Base-by-base conservation (phyloP, 495 filamentous ascomycete species). In the Mycothermus thermophilus region DNA sequence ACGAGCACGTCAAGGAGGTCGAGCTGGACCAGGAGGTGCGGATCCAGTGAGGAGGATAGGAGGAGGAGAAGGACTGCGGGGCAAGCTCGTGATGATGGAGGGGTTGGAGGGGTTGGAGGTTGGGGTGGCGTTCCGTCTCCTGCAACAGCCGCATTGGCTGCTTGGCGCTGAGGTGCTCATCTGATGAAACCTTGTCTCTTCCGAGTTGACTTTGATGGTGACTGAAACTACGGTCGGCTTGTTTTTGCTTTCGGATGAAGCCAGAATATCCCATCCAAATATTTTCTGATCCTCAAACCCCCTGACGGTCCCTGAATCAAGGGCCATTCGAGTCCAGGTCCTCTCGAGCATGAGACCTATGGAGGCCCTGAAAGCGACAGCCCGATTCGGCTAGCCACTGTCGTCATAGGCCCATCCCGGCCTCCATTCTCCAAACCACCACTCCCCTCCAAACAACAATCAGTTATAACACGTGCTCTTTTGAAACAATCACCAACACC, bases 1-100 rank as follows among this genome's bases (percentile, higher is more conserved):
- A 74, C 57, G 72, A 81, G 11, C 67, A 85, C 38, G 64, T 93
- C 50, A 67, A 82, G 34, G 50, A 20, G 23, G 77, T 93, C 20
- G 88, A 96, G 64, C 38, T 53, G 42, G 83, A 94, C 54, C 54
- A 58, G 5, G 72, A 74, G 42, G 72, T 92, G 12, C 73, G 42
- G 41, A 92, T 72, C 10, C 80, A 90, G 66, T 86, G 72, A 5
- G 33, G 21, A 3, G 19, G 30, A 18, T 14, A 31, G 18, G 17
- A 20, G 20, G 29, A 12, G 25, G 23, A 16, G 14, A 17, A 19
- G 8, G 18, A 25, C 11, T 6, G 24, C 27, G 18, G 27, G 11
- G 27, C 14, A 17, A 16, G 11, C 13, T 14, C 21, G 19, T 10
- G n/a, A 7, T 35, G 35, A 5, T 24, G 20, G 32, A 24, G 20